Conservation (phyloP, 768 basidiomycete species). For the Suillus americanus region DNA sequence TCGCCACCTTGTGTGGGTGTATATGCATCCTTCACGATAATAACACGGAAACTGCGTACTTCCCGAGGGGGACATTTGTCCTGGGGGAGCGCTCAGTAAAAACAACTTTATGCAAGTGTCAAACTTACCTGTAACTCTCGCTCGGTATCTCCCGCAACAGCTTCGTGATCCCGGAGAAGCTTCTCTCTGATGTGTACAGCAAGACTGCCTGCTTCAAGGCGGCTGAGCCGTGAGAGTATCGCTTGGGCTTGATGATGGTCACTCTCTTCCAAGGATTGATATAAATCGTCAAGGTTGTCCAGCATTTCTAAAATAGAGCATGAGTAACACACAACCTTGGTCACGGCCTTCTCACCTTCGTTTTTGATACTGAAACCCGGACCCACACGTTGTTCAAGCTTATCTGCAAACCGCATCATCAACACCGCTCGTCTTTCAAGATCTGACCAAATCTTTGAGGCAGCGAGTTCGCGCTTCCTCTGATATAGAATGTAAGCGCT, state of each 20-base stretch:
- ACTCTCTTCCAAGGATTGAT: slow-evolving; percentile 56
- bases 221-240: slow-evolving; percentile 41
- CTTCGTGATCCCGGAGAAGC: slow-evolving; percentile 48
- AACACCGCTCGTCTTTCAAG: slow-evolving; percentile 53
- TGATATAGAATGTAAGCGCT: slow-evolving; percentile 26
- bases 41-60: slow-evolving; percentile 73
- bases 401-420: slow-evolving; percentile 63
- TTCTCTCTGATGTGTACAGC: slow-evolving; percentile 51
- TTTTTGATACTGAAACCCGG: slow-evolving; percentile 38
- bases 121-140: slow-evolving; percentile 66
- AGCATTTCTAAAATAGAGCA: slow-evolving; percentile 24
- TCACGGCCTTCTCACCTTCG: slow-evolving; percentile 36
- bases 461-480: slow-evolving; percentile 60
- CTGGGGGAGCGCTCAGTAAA: slow-evolving; percentile 31
- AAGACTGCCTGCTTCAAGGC: slow-evolving; percentile 62
- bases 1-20: slow-evolving; percentile 42
- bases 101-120: neutral
- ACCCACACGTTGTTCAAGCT: slow-evolving; percentile 59
- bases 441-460: slow-evolving; percentile 54
- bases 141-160: slow-evolving; percentile 60
- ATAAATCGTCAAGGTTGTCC: slow-evolving; percentile 53
- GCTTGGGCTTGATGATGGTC: slow-evolving; percentile 46
- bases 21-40: slow-evolving; percentile 64
- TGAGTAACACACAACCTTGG: neutral
- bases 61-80: slow-evolving; percentile 68